Conservation (phyloP, 2,329 filamentous ascomycete genomes). For the Botrytis pseudocinerea region DNA sequence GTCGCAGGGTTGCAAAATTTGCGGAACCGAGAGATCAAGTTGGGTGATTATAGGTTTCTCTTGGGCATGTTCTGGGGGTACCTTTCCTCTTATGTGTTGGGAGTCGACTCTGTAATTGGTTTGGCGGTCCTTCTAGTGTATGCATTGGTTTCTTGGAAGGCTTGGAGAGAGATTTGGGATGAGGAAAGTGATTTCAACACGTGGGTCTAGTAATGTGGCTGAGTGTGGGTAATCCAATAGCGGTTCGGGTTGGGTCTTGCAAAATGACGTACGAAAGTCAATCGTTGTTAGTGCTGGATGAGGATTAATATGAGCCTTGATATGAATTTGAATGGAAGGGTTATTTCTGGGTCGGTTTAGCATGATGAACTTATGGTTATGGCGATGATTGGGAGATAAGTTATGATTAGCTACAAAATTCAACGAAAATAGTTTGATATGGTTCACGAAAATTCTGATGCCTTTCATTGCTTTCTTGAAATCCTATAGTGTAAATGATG, state of each 20-base stretch:
- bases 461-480: background rate
- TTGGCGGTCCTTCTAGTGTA: background rate
- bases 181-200: background rate
- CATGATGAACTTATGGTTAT: rapidly evolving
- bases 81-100: background rate
- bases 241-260: background rate
- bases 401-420: background rate
- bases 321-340: background rate
- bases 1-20: background rate
- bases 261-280: rapidly evolving
- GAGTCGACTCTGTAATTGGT: background rate
- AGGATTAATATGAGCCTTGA: background rate
- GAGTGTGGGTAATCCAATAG: background rate
- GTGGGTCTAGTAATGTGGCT: background rate
- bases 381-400: background rate
- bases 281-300: background rate
- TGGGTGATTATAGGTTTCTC: background rate
- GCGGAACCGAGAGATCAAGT: background rate
- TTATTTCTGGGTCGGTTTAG: background rate
- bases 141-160: background rate
- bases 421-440: background rate
- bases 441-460: background rate
- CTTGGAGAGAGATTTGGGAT: background rate
- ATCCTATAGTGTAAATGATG: background rate
- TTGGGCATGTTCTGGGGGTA: background rate